Evolutionary conservation across 2,329 filamentous ascomycete genomes (phyloP), one percentile per base, ranked within the genome.

Genomic region (Colletotrichum tamarilloi): DNA sequence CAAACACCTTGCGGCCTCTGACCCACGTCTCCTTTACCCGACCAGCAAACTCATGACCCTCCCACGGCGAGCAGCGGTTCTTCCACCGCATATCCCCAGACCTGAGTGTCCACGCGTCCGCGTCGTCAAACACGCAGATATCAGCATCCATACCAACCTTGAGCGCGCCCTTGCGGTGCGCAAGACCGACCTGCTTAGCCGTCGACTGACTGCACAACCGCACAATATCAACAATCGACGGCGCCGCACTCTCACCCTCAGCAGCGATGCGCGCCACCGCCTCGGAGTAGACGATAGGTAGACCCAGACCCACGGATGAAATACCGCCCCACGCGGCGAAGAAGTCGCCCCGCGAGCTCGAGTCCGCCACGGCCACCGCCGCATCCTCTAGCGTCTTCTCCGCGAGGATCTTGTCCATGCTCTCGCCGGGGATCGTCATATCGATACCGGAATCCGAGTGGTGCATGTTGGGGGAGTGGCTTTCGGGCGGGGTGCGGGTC

Each of bases 301-400:
- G 88, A 0, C 97, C 97, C 1, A 99, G 90, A 0, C 97, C 97
- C 22, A 99, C 96, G 5, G 94, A 97, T 4, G 94, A 96, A 79
- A 99, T 98, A 16, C 97, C 97, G 67, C 97, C 97, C 97, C 97
- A 99, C 1, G 95, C 95, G 4, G 93, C 91, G 84, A 98, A 97
- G 88, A 99, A 98, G 84, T 98, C 94, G 49, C 97, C 97, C n/a
- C 57, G 62, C 38, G 62, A 62, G 62, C 57, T 72, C 19, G 58
- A 53, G 3, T 81, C 77, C 26, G 85, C 83, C 49, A 83, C 80
- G 1, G 84, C 81, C 28, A 80, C 80, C 6, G 81, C 78, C 24
- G 68, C 78, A 80, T 83, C 78, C 73, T 82, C 82, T 2, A 35
- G 46, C 30, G 68, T 66, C 67, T 69, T 72, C 66, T 72, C 70